phyloP scores from a whole-genome alignment of 2,329 filamentous ascomycete genomes.

The Domatiomyces catenatus region DNA sequence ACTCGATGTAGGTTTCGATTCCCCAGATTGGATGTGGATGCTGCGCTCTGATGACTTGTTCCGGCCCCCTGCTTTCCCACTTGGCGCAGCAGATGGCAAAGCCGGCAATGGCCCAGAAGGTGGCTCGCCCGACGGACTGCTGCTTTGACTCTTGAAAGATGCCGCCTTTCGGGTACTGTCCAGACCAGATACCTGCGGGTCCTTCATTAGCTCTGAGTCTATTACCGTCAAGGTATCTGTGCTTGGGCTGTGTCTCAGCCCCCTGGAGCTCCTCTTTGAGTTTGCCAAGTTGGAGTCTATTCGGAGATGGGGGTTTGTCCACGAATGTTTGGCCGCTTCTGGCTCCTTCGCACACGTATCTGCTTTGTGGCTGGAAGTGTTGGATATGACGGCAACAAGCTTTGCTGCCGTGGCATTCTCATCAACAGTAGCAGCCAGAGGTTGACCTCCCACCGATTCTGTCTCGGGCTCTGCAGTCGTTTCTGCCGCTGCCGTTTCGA shows the following conservation, averaged over 20 bases:
- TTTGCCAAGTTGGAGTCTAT: neutral
- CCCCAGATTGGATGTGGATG: neutral
- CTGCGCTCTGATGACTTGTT: neutral
- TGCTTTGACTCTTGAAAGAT: neutral
- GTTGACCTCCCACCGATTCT: neutral
- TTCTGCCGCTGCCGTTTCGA: neutral
- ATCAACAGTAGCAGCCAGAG: neutral
- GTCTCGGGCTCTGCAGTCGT: neutral
- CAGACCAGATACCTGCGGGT: neutral
- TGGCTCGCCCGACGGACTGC: neutral
- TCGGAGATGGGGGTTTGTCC: neutral
- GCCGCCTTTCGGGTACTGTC: neutral
- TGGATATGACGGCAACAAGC: neutral
- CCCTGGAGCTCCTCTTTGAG: neutral
- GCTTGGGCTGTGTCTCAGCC: neutral
- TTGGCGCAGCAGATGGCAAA: neutral
- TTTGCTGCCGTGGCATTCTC: neutral
- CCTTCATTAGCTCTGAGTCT: neutral
- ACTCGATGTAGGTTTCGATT: neutral
- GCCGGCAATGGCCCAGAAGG: neutral
- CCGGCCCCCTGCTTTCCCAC: neutral
- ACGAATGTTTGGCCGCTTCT: neutral
- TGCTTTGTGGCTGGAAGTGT: neutral
- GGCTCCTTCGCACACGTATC: neutral
- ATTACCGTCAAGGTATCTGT: neutral